Evolutionary conservation across 1,284 basidiomycete genomes (phyloP), one percentile per base, ranked within the genome.

Genomic region (Inonotus hispidus): DNA sequence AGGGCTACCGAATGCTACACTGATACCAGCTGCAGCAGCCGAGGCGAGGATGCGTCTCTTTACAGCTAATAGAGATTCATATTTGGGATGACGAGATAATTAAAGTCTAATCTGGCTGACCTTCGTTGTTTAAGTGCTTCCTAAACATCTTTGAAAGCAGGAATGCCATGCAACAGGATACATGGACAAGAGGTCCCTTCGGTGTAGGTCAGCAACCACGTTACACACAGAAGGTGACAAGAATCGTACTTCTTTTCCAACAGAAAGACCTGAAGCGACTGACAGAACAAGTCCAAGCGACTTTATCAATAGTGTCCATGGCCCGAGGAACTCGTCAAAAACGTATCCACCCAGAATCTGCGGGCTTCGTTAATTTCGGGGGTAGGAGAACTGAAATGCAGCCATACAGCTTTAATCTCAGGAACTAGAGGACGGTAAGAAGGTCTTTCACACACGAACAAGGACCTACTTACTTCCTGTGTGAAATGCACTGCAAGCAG

Each of bases 251-350:
- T 88, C 86, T 73, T 92, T 91, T 10, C 89, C 89, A 21, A 92
- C 73, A 1, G 87, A 89, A 14, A 92, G 74, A 0, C 89, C 89
- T 10, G 87, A 90, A 0, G 87, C 87, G n/a, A 91, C 88, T 1
- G 88, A 79, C 8, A 93, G 78, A 5, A 88, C 87, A 35, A 93
- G 77, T 6, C 90, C 90, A 50, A 92, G 72, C 0, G 85, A 83
- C 71, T 93, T 93, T 68, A 90, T 89, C 46, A 90, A 73, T 16
- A 90, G 77, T 0, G 85, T 89, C 86, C 85, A 88, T 0, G 85
- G 80, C n/a, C 82, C 79, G 10, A 90, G 75, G 68, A 88, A 88
- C 1, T 81, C 76, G 66, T 88, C 84, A 49, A 90, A 79, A 16
- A 89, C 85, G 68, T 88, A 89, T 57, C 87, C 87, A 47, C 84